Base-by-base conservation (phyloP, 495 filamentous ascomycete genomes). In the Pseudoneurospora amorphoporcata region DNA sequence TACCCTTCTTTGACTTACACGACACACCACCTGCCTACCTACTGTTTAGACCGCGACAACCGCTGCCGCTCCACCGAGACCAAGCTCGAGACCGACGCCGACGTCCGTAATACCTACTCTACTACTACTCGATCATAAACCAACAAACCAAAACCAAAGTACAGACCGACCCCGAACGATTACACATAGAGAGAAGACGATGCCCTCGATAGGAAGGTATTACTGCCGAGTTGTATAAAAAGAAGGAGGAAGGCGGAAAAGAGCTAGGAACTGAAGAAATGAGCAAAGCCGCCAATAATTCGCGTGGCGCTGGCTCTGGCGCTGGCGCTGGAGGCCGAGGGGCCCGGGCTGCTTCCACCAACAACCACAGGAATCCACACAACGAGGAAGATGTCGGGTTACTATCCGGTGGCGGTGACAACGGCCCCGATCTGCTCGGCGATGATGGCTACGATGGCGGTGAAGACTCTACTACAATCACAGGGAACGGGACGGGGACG, bases 361-460 rank as follows among this genome's bases (percentile, higher is more conserved):
- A 23, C 23, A 23, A 23, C 23, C 35, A 72, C 47, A 16, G n/a
- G 39, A 29, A 39, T 68, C 42, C 23, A 23, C 23, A 61, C 71
- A 45, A 80, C 71, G 83, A 87, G 69, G 85, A 88, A 74, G 80
- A 81, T 58, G 75, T 81, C 65, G 82, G 84, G 45, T 81, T 87
- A 58, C 82, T 88, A 43, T 78, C 82, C 8, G 73, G 77, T 45
- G 77, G 70, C 29, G 76, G 73, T 23, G 23, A 23, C n/a, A n/a
- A n/a, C 23, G 23, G 23, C 47, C 53, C 53, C 53, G 76, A 79
- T 29, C 73, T 69, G 23, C 71, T 79, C 3, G 72, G 71, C 23
- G 75, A 73, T 8, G 77, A 74, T 19, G 74, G 73, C 32, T 75
- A 79, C 23, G 77, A 80, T 23, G 23, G 23, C 23, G 78, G 80